These are phyloP conservation scores for Puccinia sorghi DNA, from an alignment of 1,284 basidiomycete species.

Conservation along the genomic window DNA sequence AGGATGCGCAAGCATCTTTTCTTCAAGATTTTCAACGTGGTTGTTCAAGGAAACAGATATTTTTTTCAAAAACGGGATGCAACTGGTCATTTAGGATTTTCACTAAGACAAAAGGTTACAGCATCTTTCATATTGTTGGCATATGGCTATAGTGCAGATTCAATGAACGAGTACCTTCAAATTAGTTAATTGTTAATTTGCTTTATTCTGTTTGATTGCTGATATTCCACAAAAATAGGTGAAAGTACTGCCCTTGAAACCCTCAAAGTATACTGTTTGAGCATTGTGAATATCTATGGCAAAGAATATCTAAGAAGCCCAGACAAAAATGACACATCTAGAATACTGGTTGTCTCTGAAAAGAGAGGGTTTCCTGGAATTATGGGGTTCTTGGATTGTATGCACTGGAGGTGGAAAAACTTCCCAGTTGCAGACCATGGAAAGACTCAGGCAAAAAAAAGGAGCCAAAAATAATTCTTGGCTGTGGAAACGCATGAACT, in stretches of 20 bases:
- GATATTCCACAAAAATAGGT: not conserved
- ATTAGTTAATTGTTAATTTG: not conserved
- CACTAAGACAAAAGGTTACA: not conserved
- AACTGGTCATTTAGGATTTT: not conserved
- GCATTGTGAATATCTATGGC: not conserved
- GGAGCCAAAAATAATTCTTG: not conserved
- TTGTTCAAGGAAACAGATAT: not conserved
- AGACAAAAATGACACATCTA: not conserved
- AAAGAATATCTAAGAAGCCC: not conserved
- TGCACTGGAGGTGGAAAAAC: too few relatives aligned
- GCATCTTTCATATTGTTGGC: not conserved
- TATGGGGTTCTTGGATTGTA: not conserved
- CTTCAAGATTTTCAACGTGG: not conserved
- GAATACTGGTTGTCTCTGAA: not conserved
- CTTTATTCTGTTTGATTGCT: not conserved
- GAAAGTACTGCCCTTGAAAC: not conserved
- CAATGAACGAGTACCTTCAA: not conserved
- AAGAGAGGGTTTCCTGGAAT: conserved; percentile 16
- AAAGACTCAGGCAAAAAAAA: too few relatives aligned
- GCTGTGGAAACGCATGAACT: not conserved
- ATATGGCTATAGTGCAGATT: not conserved
- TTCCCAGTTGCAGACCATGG: not conserved
- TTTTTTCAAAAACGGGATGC: conserved; percentile 1
- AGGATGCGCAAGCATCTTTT: not conserved
- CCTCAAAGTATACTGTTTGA: not conserved